Conservation (phyloP, 345 rosid species). For the Brassica incana region DNA sequence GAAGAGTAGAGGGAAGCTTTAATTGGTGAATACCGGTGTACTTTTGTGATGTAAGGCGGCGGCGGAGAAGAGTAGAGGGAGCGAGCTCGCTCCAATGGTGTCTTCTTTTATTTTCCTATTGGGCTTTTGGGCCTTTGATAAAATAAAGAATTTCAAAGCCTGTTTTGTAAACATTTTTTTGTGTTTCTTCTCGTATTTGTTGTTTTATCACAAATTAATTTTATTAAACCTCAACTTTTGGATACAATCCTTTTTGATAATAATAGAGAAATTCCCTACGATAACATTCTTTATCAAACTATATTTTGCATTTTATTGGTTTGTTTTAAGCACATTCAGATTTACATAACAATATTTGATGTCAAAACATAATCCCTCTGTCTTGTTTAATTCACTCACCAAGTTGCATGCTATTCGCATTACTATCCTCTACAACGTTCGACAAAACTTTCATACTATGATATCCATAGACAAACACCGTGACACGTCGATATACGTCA, state of each 20-base stretch:
- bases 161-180: neutral
- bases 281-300: too few species aligned
- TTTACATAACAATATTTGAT: too few species aligned
- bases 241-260: too few species aligned
- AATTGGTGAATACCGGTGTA: neutral
- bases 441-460: neutral
- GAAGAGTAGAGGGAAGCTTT: neutral
- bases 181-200: too few species aligned
- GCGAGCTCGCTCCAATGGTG: neutral
- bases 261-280: too few species aligned
- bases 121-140: neutral
- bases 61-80: neutral
- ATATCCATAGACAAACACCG: neutral
- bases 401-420: neutral
- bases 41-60: neutral
- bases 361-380: too few species aligned
- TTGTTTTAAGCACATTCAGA: too few species aligned
- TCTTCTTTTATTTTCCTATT: neutral
- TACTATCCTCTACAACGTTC: neutral
- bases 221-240: too few species aligned
- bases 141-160: neutral
- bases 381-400: neutral
- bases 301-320: too few species aligned
- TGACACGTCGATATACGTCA: neutral
- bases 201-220: too few species aligned